These are phyloP conservation scores for Phytophthora megakarya DNA, from an alignment of 352 stramenopile genomes.

Conservation along the genomic window DNA sequence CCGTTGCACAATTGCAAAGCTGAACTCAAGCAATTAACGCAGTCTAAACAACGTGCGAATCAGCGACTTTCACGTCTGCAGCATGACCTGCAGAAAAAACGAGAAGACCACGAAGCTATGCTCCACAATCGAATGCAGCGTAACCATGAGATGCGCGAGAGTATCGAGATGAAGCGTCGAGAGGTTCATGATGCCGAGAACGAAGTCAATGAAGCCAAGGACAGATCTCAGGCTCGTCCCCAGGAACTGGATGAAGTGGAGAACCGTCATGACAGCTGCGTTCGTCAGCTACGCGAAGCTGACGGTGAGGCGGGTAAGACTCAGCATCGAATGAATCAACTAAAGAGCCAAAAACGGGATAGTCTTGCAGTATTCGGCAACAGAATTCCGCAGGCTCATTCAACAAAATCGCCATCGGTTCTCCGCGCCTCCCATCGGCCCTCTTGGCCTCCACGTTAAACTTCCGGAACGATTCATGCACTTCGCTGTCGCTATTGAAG, in stretches of 20 bases:
- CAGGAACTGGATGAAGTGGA: constrained; percentile 62
- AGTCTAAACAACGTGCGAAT: constrained; percentile 56
- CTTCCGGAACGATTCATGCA: constrained; percentile 72
- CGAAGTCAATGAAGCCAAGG: constrained; percentile 48
- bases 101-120: constrained; percentile 57
- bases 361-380: constrained; percentile 70
- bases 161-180: constrained; percentile 52
- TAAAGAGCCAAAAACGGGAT: constrained; percentile 62
- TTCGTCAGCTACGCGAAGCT: constrained; percentile 59
- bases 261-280: constrained; percentile 58
- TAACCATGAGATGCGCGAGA: constrained; percentile 61
- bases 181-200: constrained; percentile 47
- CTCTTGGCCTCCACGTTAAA: constrained; percentile 74
- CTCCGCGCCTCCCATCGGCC: constrained; percentile 66
- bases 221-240: constrained; percentile 28
- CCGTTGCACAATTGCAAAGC: constrained; percentile 72
- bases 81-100: constrained; percentile 59
- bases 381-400: constrained; percentile 70
- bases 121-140: constrained; percentile 60
- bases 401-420: constrained; percentile 73
- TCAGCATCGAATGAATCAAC: constrained; percentile 48
- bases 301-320: constrained; percentile 54
- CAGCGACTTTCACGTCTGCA: constrained; percentile 57
- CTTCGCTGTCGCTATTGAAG: constrained; percentile 71
- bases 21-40: constrained; percentile 62